Percentiles rank a stretch among this genome's conserved stretches.
phyloP scores from a whole-genome alignment of 352 stramenopile genomes.

The Aphanomyces stellatus region DNA sequence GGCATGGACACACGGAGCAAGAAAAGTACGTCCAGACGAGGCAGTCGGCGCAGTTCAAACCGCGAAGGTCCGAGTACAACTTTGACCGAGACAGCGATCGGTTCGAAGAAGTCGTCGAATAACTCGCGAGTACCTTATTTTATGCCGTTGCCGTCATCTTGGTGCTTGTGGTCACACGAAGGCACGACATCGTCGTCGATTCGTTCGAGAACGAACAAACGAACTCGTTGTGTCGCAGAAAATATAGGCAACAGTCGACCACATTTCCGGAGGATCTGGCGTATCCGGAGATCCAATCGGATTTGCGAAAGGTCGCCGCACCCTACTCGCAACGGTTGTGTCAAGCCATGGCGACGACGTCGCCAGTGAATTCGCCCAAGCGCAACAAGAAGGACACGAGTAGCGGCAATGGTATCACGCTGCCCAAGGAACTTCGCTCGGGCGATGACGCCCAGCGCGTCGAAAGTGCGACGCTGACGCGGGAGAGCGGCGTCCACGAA shows the following conservation, averaged over 20 bases:
- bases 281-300: no score
- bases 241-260: no score
- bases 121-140: no score
- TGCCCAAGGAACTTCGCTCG: conserved; percentile 15
- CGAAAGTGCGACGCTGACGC: conserved; percentile 60
- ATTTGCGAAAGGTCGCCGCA: background rate
- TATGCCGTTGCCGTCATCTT: no score
- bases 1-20: conserved; percentile 8
- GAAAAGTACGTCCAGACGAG: conserved; percentile 6
- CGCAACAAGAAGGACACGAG: conserved; percentile 4
- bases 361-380: background rate
- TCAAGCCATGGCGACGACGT: background rate
- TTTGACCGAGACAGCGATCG: conserved; percentile 14
- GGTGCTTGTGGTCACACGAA: no score
- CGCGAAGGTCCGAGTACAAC: background rate
- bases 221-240: no score
- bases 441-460: conserved; percentile 28
- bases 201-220: no score
- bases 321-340: no score
- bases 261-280: no score
- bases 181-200: no score
- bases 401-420: background rate
- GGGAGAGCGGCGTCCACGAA: conserved; percentile 59
- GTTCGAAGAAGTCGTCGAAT: conserved; percentile 15
- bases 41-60: background rate